phyloP scores from a whole-genome alignment of 1,284 basidiomycete genomes.

The Cerioporus squamosus region DNA sequence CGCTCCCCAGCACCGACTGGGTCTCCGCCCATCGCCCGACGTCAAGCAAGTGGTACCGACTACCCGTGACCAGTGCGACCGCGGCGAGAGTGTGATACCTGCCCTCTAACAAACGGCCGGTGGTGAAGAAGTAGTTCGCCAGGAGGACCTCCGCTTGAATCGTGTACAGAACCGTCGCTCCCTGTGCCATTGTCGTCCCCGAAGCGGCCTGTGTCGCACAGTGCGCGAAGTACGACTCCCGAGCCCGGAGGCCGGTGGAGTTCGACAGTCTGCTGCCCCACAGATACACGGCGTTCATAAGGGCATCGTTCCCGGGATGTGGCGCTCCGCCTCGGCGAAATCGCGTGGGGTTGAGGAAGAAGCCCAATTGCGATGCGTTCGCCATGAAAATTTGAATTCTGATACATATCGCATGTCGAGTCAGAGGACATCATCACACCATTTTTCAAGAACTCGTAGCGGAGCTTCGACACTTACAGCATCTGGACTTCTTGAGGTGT shows the following conservation, averaged over 20 bases:
- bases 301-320: conserved; percentile 6
- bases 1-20: conserved; percentile 43
- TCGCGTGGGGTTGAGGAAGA: conserved; percentile 42
- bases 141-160: conserved; percentile 51
- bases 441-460: neutral
- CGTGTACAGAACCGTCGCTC: conserved; percentile 35
- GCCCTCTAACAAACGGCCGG: conserved; percentile 46
- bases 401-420: neutral
- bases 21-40: conserved; percentile 11
- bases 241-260: conserved; percentile 17
- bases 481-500: conserved; percentile 12
- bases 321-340: conserved; percentile 24
- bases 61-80: conserved; percentile 42
- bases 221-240: conserved; percentile 30
- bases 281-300: conserved; percentile 27
- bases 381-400: conserved; percentile 39
- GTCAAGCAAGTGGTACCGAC: conserved; percentile 37
- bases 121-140: conserved; percentile 47
- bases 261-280: conserved; percentile 30
- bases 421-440: neutral
- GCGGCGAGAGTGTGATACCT: conserved; percentile 46
- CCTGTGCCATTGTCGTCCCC: conserved; percentile 30
- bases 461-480: conserved; percentile 4
- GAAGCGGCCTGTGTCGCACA: conserved; percentile 34
- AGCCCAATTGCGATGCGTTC: conserved; percentile 42